Conservation (phyloP, 2,329 filamentous ascomycete species). For the Tolypocladium pustulatum region DNA sequence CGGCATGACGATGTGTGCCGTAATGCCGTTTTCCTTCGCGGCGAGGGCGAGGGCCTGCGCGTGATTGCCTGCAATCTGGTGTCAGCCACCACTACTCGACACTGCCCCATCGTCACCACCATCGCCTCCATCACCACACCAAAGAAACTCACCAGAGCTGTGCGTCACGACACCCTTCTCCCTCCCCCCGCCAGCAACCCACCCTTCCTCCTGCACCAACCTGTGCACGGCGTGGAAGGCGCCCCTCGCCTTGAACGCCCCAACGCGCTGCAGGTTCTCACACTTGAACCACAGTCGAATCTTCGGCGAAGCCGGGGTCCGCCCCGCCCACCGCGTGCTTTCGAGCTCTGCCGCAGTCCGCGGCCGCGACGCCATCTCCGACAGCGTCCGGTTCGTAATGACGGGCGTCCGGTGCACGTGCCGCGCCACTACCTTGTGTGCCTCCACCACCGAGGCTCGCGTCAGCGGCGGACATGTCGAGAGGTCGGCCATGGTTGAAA, state of each 20-base stretch:
- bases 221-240: slow-evolving; percentile 77
- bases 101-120: neutral
- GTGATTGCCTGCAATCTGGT: slow-evolving; percentile 63
- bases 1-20: slow-evolving; percentile 88
- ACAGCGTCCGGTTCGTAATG: slow-evolving; percentile 67
- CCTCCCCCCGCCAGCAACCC: slow-evolving; percentile 47
- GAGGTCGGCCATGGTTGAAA: neutral
- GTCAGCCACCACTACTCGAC: neutral
- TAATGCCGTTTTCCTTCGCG: slow-evolving; percentile 60
- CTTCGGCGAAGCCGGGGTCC: slow-evolving; percentile 49
- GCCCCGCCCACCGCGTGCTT: slow-evolving; percentile 46
- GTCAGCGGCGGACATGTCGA: slow-evolving; percentile 54
- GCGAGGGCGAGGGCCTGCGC: slow-evolving; percentile 87
- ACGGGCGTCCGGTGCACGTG: slow-evolving; percentile 79
- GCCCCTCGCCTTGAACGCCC: slow-evolving; percentile 86
- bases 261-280: slow-evolving; percentile 83
- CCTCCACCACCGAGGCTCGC: slow-evolving; percentile 58
- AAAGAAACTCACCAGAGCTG: slow-evolving; percentile 56
- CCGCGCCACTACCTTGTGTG: slow-evolving; percentile 61
- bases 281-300: slow-evolving; percentile 87
- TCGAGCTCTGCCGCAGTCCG: slow-evolving; percentile 42
- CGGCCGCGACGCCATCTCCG: slow-evolving; percentile 62
- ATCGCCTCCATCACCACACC: neutral
- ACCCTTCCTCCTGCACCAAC: slow-evolving; percentile 51
- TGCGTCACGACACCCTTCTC: slow-evolving; percentile 76